Percentiles rank a stretch among this genome's conserved stretches.
Evolutionary conservation across 768 basidiomycete genomes (phyloP).

Genomic region (Collybia sordida): DNA sequence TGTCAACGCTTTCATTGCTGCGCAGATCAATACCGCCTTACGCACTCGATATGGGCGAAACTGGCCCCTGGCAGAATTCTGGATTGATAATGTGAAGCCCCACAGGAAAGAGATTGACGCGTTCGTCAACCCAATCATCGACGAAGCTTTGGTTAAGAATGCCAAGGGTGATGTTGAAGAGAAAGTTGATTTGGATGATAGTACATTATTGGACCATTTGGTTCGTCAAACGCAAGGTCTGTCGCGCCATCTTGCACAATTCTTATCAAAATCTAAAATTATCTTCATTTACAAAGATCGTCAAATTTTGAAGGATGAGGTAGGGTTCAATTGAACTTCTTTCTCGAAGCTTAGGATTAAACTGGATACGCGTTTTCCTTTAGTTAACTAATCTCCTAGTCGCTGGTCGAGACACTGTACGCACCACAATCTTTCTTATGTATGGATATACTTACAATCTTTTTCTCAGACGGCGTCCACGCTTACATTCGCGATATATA

Average conservation of each 20-base stretch:
- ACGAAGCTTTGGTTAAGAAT: slow-evolving; percentile 40
- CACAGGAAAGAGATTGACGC: slow-evolving; percentile 47
- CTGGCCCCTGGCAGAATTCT: slow-evolving; percentile 57
- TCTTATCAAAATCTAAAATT: too few species aligned
- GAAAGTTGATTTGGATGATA: slow-evolving; percentile 24
- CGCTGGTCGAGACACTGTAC: slow-evolving; percentile 44
- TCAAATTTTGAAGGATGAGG: slow-evolving; percentile 22
- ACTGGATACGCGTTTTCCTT: slow-evolving; percentile 5
- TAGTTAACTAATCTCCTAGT: slow-evolving; percentile 38
- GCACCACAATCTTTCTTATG: neutral
- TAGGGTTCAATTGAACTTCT: neutral
- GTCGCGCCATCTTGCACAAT: slow-evolving; percentile 5
- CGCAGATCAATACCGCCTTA: slow-evolving; percentile 34
- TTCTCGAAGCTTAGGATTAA: neutral
- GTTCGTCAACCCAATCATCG: slow-evolving; percentile 54
- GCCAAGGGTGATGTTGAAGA: slow-evolving; percentile 12
- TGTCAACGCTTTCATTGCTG: slow-evolving; percentile 46
- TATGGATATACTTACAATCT: neutral
- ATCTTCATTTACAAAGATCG: slow-evolving; percentile 8
- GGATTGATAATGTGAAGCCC: slow-evolving; percentile 41
- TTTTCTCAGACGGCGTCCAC: slow-evolving; percentile 41
- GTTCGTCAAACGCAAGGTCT: slow-evolving; percentile 54
- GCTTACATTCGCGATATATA: slow-evolving; percentile 54
- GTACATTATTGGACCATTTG: slow-evolving; percentile 51
- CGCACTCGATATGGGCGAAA: slow-evolving; percentile 36